phyloP scores from a whole-genome alignment of 306 rosid genomes.

The Rubus idaeus region DNA sequence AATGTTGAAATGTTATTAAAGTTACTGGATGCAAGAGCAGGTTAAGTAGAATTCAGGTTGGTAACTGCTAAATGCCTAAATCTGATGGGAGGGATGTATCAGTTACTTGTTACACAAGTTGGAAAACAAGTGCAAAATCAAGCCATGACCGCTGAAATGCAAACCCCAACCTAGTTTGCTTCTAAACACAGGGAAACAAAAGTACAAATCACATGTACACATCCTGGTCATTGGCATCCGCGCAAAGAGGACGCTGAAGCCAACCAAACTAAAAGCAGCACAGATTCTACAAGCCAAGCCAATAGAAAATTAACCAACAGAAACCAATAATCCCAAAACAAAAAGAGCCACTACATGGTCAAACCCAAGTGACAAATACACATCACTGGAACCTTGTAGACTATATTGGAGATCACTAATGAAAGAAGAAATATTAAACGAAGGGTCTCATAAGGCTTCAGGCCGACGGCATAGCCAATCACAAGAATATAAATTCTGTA shows the following conservation, averaged over 20 bases:
- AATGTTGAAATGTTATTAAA: neutral
- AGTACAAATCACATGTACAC: neutral
- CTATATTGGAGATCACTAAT: neutral
- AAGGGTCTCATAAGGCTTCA: neutral
- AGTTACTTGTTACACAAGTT: neutral
- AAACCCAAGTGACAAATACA: neutral
- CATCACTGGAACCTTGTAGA: neutral
- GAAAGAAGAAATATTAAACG: too few species aligned
- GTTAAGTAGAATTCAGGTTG: neutral
- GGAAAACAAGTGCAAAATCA: neutral
- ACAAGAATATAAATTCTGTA: neutral
- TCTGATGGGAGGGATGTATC: neutral
- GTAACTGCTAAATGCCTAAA: neutral
- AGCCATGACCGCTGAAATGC: neutral
- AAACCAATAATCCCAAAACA: neutral
- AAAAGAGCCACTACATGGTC: neutral
- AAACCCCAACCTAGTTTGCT: slow-evolving; percentile 1
- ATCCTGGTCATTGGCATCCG: neutral
- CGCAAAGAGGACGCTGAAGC: neutral
- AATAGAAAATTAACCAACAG: neutral
- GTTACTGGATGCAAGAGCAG: neutral
- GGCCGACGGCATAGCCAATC: neutral
- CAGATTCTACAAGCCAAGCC: neutral
- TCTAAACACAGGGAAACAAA: neutral
- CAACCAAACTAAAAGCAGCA: neutral